Evolutionary conservation across 2,329 filamentous ascomycete species (phyloP), one percentile per base, ranked within the genome.

Genomic region (Acrodontium crateriforme): DNA sequence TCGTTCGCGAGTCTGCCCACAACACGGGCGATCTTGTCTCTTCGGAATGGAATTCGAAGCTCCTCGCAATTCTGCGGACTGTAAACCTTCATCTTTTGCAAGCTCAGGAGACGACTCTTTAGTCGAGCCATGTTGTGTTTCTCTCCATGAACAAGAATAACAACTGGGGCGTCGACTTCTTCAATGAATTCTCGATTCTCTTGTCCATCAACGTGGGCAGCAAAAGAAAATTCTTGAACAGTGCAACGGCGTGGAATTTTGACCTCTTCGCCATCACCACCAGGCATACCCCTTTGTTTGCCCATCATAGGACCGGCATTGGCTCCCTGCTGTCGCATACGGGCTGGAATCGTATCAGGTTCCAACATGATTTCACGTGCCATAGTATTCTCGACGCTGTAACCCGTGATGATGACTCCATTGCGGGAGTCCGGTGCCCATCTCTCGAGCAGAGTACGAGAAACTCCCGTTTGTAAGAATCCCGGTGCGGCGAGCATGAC

Each of bases 101-200:
- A 69, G n/a, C 83, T 87, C 3, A 95, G 71, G 2, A 98, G 67
- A 50, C 93, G 91, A 3, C 85, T 94, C 54, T 93, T 93, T 16
- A 98, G 63, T 29, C 89, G 76, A 69, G 89, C 93, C 84, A 95
- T 95, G 50, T 95, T 93, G 51, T 93, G 83, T 46, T 89, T 84
- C 52, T 98, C 89, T 31, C 89, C 89, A 43, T 98, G 89, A 2
- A 98, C 89, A 17, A 98, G 71, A 35, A 98, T 94, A 45, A 98
- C 87, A 14, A 94, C 85, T 10, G 85, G 84, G 2, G 89, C 84
- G 16, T 69, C 74, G 22, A 95, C 79, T 54, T 94, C 83, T 47
- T 95, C 87, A 35, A 98, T 94, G 47, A 98, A 98, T 41, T 92
- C 85, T 34, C 83, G 72, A 47, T 98, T 98, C 54, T 98, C 87